A percentile compares a stretch with the other conserved stretches of the same genome.
Evolutionary conservation across 148 eudicot species (phyloP).

Genomic region (Chenopodium quinoa): DNA sequence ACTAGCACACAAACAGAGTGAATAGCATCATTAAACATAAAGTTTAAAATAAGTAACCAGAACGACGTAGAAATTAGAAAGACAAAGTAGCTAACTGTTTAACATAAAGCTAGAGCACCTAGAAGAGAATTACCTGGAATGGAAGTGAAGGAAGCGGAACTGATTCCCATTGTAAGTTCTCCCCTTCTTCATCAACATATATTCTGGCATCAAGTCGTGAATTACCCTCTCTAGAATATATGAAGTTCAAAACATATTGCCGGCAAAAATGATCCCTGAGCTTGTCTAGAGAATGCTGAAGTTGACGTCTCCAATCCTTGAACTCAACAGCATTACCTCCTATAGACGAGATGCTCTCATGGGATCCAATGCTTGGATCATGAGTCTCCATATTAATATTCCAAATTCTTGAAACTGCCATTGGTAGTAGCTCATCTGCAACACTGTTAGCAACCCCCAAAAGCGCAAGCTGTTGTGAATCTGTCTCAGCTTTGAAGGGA

Average conservation of each 20-base stretch:
- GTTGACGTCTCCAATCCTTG: conserved; percentile 93
- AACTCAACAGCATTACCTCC: conserved; percentile 55
- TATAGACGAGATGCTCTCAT: conserved; percentile 41
- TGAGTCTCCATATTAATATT: conserved; percentile 57
- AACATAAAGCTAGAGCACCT: neutral
- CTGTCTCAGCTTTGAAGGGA: conserved; percentile 87
- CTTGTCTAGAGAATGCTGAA: conserved; percentile 90
- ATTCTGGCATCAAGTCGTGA: conserved; percentile 82
- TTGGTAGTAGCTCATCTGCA: conserved; percentile 87
- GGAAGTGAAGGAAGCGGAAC: conserved; percentile 95
- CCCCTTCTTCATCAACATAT: conserved; percentile 67
- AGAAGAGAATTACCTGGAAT: conserved; percentile 65
- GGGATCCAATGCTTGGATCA: conserved; percentile 45
- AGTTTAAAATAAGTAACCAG: neutral
- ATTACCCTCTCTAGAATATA: conserved; percentile 86
- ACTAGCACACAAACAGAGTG: no score
- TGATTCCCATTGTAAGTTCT: conserved; percentile 56
- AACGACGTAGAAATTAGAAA: neutral
- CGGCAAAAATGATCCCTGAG: conserved; percentile 91
- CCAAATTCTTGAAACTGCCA: conserved; percentile 78
- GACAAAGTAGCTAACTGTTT: neutral
- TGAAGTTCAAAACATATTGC: conserved; percentile 87
- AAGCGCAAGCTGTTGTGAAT: conserved; percentile 90
- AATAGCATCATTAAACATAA: neutral
- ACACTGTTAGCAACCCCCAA: conserved; percentile 84